Evolutionary conservation across 2,329 filamentous ascomycete species (phyloP).

Genomic region (Verticillium nonalfalfae): DNA sequence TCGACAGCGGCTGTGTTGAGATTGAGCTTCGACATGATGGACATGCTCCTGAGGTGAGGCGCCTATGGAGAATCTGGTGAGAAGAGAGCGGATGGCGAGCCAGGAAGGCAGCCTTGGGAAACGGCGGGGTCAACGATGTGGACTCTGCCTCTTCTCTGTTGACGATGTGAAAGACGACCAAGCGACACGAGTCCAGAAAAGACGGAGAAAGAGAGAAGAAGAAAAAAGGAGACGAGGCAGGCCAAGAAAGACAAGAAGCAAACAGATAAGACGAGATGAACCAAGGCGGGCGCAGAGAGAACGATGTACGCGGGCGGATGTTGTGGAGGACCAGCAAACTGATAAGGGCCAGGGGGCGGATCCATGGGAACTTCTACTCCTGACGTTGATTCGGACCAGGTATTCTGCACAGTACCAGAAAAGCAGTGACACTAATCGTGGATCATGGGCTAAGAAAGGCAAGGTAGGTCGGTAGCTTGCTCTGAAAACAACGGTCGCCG

Average conservation of each 20-base stretch:
- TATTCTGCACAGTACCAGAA: too few species aligned
- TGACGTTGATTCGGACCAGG: too few species aligned
- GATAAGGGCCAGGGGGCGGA: background rate
- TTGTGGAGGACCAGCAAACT: background rate
- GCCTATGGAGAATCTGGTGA: background rate
- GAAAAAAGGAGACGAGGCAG: background rate
- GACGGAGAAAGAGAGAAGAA: background rate
- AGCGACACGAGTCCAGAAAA: background rate
- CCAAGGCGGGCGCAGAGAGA: background rate
- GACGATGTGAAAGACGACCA: background rate
- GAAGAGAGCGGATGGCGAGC: background rate
- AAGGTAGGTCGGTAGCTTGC: background rate
- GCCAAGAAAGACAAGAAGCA: background rate
- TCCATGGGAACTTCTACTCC: too few species aligned
- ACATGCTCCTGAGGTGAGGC: background rate
- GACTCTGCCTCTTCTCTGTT: too few species aligned
- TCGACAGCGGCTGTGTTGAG: slow-evolving; percentile 5
- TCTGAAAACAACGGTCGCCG: background rate
- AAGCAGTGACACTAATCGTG: background rate
- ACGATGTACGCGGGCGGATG: background rate
- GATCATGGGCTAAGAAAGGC: background rate
- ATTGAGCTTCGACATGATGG: background rate
- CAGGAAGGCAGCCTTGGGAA: background rate
- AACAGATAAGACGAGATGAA: background rate
- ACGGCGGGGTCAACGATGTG: background rate